phyloP scores from a whole-genome alignment of 116 monocot genomes.

The Dioscorea cayenensis region DNA sequence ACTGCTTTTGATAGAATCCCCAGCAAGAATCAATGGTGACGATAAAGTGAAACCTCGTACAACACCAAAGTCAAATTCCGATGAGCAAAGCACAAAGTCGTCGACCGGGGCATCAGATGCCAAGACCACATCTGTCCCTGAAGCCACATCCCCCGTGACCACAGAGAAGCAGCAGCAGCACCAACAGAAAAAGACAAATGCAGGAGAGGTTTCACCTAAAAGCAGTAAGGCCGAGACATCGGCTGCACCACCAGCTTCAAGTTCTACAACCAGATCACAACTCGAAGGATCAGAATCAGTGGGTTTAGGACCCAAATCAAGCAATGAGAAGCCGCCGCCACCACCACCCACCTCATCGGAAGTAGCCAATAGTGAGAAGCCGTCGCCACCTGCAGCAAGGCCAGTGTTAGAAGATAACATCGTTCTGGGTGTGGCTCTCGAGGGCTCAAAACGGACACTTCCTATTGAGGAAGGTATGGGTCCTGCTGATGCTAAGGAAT shows the following conservation, averaged over 20 bases:
- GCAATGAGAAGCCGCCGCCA: constrained; percentile 9
- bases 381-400: constrained; percentile 10
- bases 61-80: constrained; percentile 19
- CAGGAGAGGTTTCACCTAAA: constrained; percentile 10
- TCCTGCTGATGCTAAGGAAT: constrained; percentile 27
- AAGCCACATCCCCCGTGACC: constrained; percentile 12
- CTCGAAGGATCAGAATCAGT: neutral
- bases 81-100: constrained; percentile 31
- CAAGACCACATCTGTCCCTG: constrained; percentile 20
- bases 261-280: constrained; percentile 14
- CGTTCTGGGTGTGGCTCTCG: constrained; percentile 64
- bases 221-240: constrained; percentile 20
- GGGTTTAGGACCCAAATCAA: constrained; percentile 4
- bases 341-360: constrained; percentile 1
- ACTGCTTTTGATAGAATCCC: constrained; percentile 57
- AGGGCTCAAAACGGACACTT: constrained; percentile 60
- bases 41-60: constrained; percentile 45
- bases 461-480: constrained; percentile 65
- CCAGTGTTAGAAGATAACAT: constrained; percentile 66
- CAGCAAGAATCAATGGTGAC: constrained; percentile 53
- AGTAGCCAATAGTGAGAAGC: constrained; percentile 6
- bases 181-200: constrained; percentile 13
- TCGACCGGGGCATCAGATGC: constrained; percentile 14
- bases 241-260: constrained; percentile 2
- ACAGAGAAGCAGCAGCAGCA: constrained; percentile 20